These are phyloP conservation scores for Scorias spongiosa DNA, from an alignment of 2,329 filamentous ascomycete genomes.

Conservation along the genomic window DNA sequence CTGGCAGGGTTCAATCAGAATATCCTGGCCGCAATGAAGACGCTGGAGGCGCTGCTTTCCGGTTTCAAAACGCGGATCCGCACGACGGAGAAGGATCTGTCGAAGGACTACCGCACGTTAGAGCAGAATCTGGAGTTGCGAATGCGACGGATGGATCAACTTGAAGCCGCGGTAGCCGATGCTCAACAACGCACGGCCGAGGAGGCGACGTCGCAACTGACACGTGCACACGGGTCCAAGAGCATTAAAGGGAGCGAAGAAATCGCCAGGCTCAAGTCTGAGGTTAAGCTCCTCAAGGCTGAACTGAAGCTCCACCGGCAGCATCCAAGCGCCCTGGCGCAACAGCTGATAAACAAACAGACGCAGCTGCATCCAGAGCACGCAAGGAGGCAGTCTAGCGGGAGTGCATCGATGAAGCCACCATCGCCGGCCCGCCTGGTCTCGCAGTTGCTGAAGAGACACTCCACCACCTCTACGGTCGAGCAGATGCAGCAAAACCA, in stretches of 20 bases:
- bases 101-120: conserved; percentile 75
- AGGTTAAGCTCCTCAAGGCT: conserved; percentile 45
- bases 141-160: conserved; percentile 69
- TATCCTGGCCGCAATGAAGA: conserved; percentile 71
- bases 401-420: conserved; percentile 2
- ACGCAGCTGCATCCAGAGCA: conserved; percentile 7
- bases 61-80: conserved; percentile 70
- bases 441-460: conserved; percentile 37
- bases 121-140: conserved; percentile 68
- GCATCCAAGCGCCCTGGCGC: conserved; percentile 19
- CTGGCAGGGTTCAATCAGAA: conserved; percentile 84
- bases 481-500: conserved; percentile 21
- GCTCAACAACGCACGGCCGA: conserved; percentile 38
- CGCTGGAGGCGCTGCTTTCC: conserved; percentile 64
- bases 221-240: conserved; percentile 18
- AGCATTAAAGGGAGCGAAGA: conserved; percentile 34
- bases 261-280: conserved; percentile 41
- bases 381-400: conserved; percentile 7
- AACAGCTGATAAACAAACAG: conserved; percentile 18
- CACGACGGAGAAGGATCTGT: conserved; percentile 74
- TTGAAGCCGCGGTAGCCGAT: conserved; percentile 66
- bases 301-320: conserved; percentile 51
- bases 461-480: conserved; percentile 37
- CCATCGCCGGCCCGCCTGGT: conserved; percentile 24
- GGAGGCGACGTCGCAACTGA: conserved; percentile 26